phyloP scores from a whole-genome alignment of 208 protist species.

The Wallacemonas collosoma region DNA sequence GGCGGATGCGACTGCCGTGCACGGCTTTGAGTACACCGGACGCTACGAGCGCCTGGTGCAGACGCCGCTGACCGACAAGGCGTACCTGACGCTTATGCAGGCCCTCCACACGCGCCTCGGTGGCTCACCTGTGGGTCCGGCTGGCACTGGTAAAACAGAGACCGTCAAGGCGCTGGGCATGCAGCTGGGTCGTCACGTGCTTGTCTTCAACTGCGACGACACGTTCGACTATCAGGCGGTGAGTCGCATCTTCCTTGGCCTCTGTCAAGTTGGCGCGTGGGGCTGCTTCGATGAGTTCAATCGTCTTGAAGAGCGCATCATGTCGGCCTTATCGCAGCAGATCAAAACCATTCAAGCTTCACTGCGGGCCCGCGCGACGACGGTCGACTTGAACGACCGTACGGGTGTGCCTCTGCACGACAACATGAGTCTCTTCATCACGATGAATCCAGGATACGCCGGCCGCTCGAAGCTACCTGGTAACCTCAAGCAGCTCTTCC shows the following conservation, averaged over 20 bases:
- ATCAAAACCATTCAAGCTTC: constrained; percentile 98
- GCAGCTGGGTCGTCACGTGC: constrained; percentile 97
- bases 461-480: constrained; percentile 99
- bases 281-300: constrained; percentile 99
- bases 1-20: constrained; percentile 95
- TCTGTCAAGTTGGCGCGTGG: constrained; percentile 99
- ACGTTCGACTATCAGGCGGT: constrained; percentile 99
- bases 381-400: constrained; percentile 94
- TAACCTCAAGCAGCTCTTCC: constrained; percentile 99
- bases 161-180: constrained; percentile 98
- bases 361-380: constrained; percentile 48
- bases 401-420: constrained; percentile 84
- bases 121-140: constrained; percentile 97
- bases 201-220: constrained; percentile 99
- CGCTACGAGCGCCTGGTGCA: constrained; percentile 97
- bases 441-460: constrained; percentile 99
- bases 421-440: constrained; percentile 99
- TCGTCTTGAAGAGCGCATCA: constrained; percentile 98
- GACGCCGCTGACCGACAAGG: constrained; percentile 98
- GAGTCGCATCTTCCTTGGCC: constrained; percentile 98
- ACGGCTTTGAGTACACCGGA: constrained; percentile 99
- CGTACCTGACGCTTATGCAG: constrained; percentile 99
- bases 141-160: constrained; percentile 99
- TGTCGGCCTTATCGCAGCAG: constrained; percentile 99
- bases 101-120: constrained; percentile 97